These are phyloP conservation scores for Quercus rubra DNA, from an alignment of 306 rosid species.

Conservation along the genomic window DNA sequence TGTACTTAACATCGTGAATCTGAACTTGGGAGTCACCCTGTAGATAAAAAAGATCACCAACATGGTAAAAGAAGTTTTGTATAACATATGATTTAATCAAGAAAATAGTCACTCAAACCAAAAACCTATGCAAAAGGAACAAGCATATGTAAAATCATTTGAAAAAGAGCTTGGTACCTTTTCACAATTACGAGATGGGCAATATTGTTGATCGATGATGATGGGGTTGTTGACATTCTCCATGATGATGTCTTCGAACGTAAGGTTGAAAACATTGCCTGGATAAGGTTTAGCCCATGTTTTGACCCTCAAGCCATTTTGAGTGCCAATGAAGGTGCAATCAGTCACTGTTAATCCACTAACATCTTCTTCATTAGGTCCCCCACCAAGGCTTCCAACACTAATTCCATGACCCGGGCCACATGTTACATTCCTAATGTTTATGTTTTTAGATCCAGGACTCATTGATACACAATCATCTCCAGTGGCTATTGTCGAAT, in stretches of 20 bases:
- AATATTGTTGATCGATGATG: constrained; percentile 43
- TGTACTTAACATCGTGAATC: constrained; percentile 19
- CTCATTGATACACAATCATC: constrained; percentile 40
- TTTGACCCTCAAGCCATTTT: constrained; percentile 36
- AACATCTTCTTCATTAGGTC: no score
- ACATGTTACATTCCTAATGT: constrained; percentile 3
- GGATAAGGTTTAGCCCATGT: constrained; percentile 23
- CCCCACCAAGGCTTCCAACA: constrained; percentile 32
- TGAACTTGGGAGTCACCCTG: constrained; percentile 17
- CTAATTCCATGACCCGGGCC: constrained; percentile 48
- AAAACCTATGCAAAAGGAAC: no score
- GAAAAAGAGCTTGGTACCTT: neutral
- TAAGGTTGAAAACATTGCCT: constrained; percentile 10
- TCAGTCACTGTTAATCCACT: neutral
- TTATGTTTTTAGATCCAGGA: neutral
- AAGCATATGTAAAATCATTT: no score
- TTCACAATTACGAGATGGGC: constrained; percentile 10
- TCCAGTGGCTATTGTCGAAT: constrained; percentile 9
- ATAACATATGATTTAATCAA: no score
- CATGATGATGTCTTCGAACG: constrained; percentile 10
- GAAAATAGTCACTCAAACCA: no score
- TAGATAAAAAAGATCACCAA: neutral
- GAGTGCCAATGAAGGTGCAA: constrained; percentile 24
- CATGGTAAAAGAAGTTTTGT: neutral
- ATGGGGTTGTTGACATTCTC: constrained; percentile 26